Base-by-base conservation (phyloP, 2,329 filamentous ascomycete genomes). In the Blastomyces percursus region DNA sequence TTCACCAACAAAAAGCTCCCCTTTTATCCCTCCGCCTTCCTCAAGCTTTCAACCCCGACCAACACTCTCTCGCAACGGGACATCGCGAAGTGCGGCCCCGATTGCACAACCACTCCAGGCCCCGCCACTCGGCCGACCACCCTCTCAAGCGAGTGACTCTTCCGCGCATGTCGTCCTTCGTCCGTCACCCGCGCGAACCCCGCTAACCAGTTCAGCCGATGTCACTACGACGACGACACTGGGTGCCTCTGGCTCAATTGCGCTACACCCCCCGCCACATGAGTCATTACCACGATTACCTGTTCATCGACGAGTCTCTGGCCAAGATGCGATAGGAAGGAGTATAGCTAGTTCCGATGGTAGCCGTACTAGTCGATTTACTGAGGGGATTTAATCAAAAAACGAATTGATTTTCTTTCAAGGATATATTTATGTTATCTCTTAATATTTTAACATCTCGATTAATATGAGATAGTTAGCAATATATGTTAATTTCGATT, bases 281-380 rank as follows among this genome's bases (percentile, higher is more conserved):
- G 40, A 46, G 30, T 40, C 56, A 14, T 12, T 59, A n/a, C 56
- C 56, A 14, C 56, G 32, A 46, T 32, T 59, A 46, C 56, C 56
- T 24, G 12, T 27, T 5, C 63, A 67, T n/a, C 67, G 68, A 16
- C 68, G 69, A 30, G 21, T 62, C 1, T 67, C 69, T 59, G 70
- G 69, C 54, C 70, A 73, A 30, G 77, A 79, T 67, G 68, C 67
- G n/a, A 64, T 79, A 30, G 77, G 77, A 32, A 75, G 77, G 61
- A 78, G 74, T 61, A 70, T 75, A 62, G 70, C 74, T 6, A 75
- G 75, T 61, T 72, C 72, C 54, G 77, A 79, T 65, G 76, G 76
- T n/a, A 79, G 77, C 66, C 74, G 76, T 42, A 71, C 75, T 42
- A 79, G 77, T 67, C 74, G 77, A 54, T 79, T 79, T 65, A 76